phyloP scores from a whole-genome alignment of 371 early-diverging fungal genomes.

The Amoeboradix gromovi region DNA sequence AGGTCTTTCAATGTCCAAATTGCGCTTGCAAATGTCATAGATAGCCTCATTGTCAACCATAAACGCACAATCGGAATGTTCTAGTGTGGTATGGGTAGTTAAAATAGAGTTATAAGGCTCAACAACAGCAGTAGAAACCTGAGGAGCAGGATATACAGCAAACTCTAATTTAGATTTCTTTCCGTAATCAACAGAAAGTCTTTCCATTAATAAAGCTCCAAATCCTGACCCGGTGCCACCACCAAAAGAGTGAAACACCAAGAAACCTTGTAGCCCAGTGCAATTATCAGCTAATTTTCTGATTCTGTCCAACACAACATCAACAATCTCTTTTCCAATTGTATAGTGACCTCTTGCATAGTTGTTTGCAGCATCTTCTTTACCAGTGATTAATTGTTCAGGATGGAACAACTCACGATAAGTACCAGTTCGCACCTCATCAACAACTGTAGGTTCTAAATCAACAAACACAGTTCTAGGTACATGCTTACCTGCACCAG shows the following conservation, averaged over 20 bases:
- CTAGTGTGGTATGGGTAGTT: constrained; percentile 82
- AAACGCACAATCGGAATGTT: constrained; percentile 95
- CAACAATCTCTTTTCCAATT: constrained; percentile 90
- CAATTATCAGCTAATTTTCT: constrained; percentile 91
- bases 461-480: constrained; percentile 95
- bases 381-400: constrained; percentile 87
- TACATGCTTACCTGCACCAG: constrained; percentile 89
- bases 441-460: constrained; percentile 88
- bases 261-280: constrained; percentile 31
- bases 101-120: constrained; percentile 92
- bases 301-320: constrained; percentile 79
- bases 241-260: constrained; percentile 93
- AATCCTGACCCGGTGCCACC: constrained; percentile 98
- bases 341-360: constrained; percentile 99
- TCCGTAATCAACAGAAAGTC: constrained; percentile 84
- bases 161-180: constrained; percentile 97
- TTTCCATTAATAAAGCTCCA: constrained; percentile 88
- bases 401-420: constrained; percentile 96
- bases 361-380: constrained; percentile 98
- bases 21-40: constrained; percentile 95
- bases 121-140: constrained; percentile 88
- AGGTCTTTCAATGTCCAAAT: constrained; percentile 90
- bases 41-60: constrained; percentile 98
- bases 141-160: constrained; percentile 95
- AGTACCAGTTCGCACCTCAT: constrained; percentile 77